A percentile compares a stretch with the other conserved stretches of the same genome.
Conservation (phyloP, 2,329 filamentous ascomycete species). For the Ascochyta koolunga region DNA sequence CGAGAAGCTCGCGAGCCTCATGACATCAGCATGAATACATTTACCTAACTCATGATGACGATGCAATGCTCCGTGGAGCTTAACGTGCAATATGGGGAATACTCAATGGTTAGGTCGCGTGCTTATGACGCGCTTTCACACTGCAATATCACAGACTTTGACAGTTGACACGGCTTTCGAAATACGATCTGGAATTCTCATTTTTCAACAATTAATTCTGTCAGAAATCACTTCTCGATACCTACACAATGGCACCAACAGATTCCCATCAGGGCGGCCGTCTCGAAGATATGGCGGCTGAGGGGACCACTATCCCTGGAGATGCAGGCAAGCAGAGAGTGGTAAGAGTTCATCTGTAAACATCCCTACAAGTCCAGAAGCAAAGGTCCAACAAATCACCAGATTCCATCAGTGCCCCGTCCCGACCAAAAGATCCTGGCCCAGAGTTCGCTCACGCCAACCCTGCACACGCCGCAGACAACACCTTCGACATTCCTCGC, state of each 20-base stretch:
- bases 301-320: conserved; percentile 50
- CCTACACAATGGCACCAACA: conserved; percentile 21
- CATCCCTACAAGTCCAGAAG: background rate
- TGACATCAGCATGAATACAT: conserved; percentile 1
- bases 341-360: background rate
- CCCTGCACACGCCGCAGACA: conserved; percentile 55
- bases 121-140: background rate
- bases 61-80: background rate
- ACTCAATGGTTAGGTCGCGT: conserved; percentile 14
- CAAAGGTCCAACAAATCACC: background rate
- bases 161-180: background rate
- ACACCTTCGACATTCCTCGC: conserved; percentile 55
- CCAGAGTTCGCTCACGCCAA: conserved; percentile 42
- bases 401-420: conserved; percentile 56
- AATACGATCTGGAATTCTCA: background rate
- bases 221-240: conserved; percentile 6
- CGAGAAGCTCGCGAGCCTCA: background rate
- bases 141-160: background rate
- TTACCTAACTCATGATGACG: background rate
- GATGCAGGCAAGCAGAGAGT: conserved; percentile 53
- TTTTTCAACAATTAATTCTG: background rate
- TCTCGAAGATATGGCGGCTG: conserved; percentile 46
- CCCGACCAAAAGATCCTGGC: conserved; percentile 52
- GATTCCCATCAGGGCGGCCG: conserved; percentile 41
- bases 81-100: background rate